Evolutionary conservation across 345 rosid species (phyloP).

Genomic region (Clausena lansium): DNA sequence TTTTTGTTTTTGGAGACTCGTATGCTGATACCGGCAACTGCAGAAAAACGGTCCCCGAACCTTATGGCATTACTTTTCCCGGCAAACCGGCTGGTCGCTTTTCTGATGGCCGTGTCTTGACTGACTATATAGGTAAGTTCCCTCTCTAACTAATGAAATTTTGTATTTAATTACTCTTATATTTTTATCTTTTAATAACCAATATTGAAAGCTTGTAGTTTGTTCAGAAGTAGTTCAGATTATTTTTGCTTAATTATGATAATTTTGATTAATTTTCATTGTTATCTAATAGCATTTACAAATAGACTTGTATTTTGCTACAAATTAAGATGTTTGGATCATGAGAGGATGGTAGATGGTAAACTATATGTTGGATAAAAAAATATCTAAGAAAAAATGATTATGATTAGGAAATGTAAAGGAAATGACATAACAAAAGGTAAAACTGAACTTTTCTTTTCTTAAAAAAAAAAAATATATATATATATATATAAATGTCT

Average conservation of each 20-base stretch:
- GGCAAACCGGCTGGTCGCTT: constrained; percentile 72
- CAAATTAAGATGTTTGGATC: too few species aligned
- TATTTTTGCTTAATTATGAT: neutral
- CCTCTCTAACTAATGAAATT: neutral
- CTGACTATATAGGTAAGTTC: constrained; percentile 59
- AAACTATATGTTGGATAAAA: too few species aligned
- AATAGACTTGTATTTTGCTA: too few species aligned
- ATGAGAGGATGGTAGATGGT: too few species aligned
- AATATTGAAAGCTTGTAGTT: neutral
- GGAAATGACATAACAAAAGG: too few species aligned
- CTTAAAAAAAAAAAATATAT: too few species aligned
- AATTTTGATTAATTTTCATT: neutral
- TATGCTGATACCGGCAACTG: constrained; percentile 71
- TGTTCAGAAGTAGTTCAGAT: neutral
- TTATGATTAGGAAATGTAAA: too few species aligned
- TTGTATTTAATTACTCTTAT: neutral
- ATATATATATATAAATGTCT: too few species aligned
- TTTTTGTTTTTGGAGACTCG: constrained; percentile 86
- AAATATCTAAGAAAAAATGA: too few species aligned
- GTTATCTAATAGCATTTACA: neutral
- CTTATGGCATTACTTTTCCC: constrained; percentile 69
- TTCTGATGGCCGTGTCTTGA: constrained; percentile 66
- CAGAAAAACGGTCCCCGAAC: constrained; percentile 22
- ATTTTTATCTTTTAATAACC: neutral
- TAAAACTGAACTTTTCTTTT: too few species aligned